Evolutionary conservation across 345 rosid genomes (phyloP), one percentile per base, ranked within the genome.

Genomic region (Garcia nutans): DNA sequence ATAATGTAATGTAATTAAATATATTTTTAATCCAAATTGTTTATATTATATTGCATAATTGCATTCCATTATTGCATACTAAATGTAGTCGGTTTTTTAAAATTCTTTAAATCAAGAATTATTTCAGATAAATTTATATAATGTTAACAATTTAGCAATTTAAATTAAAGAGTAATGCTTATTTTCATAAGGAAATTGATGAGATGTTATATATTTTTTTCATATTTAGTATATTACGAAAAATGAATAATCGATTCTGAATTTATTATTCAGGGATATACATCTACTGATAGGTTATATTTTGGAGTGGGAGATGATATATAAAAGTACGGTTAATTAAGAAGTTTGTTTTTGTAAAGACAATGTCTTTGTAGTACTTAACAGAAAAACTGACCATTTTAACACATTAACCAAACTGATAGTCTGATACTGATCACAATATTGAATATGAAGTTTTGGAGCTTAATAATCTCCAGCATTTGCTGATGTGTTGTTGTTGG

Each of bases 401-500:
- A 54, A 54, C 42, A 55, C 26, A 17, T 5, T 68, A 49, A 17
- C 26, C 12, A 50, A 49, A 17, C 26, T 68, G 8, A 69, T 22
- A 3, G 2, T 44, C 42, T 33, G 7, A 64, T 28, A 1, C 44
- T 28, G 31, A 28, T 31, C 15, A 17, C 61, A n/a, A n/a, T n/a
- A 70, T 44, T 60, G 58, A 16, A 45, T 15, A 64, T 65, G 52
- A 62, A 60, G 31, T 24, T 70, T 26, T 19, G 67, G 65, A 67
- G 66, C 78, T 57, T 58, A 70, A 20, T 28, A 28, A 28, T 28
- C 60, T 57, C 73, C 77, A 64, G 68, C 44, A 61, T 74, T 74
- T 74, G 62, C 52, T 74, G 63, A 74, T 28, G 50, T 74, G 17
- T 74, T 60, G 62, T 74, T 74, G 77, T 60, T 72, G 75, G 62